Evolutionary conservation across 768 basidiomycete species (phyloP).

Genomic region (Suillus subluteus): DNA sequence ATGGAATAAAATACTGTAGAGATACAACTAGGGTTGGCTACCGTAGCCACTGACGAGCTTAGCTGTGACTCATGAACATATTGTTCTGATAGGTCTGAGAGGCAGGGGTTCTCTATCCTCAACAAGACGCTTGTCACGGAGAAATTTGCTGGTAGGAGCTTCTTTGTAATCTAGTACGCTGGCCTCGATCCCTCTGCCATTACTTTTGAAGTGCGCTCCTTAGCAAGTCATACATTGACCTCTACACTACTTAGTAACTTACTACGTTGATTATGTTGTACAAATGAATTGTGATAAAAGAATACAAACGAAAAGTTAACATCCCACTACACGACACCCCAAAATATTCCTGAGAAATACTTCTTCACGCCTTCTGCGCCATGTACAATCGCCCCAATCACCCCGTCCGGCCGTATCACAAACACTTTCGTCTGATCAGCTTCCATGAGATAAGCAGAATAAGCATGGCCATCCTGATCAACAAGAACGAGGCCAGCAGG

Average conservation of each 20-base stretch:
- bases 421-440: slow-evolving; percentile 36
- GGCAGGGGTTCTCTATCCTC: too few species aligned
- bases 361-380: slow-evolving; percentile 23
- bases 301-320: neutral
- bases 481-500: slow-evolving; percentile 35
- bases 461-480: slow-evolving; percentile 39
- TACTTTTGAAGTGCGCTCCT: too few species aligned
- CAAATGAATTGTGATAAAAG: neutral
- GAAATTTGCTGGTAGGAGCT: too few species aligned
- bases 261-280: neutral
- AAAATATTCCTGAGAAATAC: neutral
- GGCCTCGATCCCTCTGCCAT: too few species aligned
- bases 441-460: slow-evolving; percentile 36
- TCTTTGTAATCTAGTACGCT: too few species aligned
- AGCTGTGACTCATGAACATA: too few species aligned
- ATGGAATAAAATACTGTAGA: too few species aligned
- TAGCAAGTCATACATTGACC: too few species aligned
- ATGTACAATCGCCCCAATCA: slow-evolving; percentile 33
- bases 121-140: too few species aligned
- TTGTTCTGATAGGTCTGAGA: too few species aligned
- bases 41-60: too few species aligned
- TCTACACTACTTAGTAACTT: neutral
- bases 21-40: too few species aligned
- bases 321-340: neutral
- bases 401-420: slow-evolving; percentile 26